Evolutionary conservation across 108 stramenopile species (phyloP).

Genomic region (Parietichytrium sp.): DNA sequence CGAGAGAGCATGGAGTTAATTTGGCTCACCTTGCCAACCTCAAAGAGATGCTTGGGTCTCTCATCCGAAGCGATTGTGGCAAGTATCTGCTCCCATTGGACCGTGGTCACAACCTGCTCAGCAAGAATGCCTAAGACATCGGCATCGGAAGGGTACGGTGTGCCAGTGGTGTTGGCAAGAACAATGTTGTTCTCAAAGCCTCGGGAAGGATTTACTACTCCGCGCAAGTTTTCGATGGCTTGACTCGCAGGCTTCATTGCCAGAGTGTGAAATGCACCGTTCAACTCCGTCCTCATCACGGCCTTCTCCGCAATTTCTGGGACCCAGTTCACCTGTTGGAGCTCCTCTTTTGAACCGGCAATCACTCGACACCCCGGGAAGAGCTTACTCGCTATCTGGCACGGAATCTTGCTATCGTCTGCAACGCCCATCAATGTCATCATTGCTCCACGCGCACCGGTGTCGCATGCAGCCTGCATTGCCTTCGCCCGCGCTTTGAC

Average conservation of each 20-base stretch:
- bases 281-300: neutral
- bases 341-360: neutral
- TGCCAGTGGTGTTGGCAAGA: neutral
- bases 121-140: neutral
- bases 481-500: neutral
- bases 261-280: conserved; percentile 9
- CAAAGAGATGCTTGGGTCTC: neutral
- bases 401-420: neutral
- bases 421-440: neutral
- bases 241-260: neutral
- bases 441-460: neutral
- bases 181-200: neutral
- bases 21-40: neutral
- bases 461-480: conserved; percentile 2
- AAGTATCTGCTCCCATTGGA: neutral
- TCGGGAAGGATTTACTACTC: neutral
- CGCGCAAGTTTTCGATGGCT: neutral
- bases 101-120: neutral
- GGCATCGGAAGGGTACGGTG: neutral
- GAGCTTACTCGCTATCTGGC: neutral
- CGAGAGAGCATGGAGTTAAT: neutral
- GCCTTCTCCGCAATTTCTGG: conserved; percentile 7
- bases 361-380: neutral
- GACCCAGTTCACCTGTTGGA: neutral
- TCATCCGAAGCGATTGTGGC: neutral